A percentile compares a stretch with the other conserved stretches of the same genome.
phyloP scores from a whole-genome alignment of 2,329 filamentous ascomycete species.

The Exutisphaerella laricina region DNA sequence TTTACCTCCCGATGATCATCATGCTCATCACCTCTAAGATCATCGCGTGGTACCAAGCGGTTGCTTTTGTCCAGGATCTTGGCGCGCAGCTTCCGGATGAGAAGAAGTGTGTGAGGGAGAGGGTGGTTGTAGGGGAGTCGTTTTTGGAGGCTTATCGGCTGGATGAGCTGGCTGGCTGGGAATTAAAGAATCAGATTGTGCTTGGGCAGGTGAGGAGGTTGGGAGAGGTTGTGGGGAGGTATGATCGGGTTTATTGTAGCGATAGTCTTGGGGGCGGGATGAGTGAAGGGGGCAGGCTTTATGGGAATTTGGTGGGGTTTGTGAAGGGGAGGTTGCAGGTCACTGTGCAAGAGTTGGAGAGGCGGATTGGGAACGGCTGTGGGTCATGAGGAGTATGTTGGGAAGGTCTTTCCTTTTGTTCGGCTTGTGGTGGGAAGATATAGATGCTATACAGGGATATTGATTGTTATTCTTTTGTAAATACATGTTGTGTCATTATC shows the following conservation, averaged over 20 bases:
- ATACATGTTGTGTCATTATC: no score
- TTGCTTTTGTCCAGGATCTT: slow-evolving; percentile 14
- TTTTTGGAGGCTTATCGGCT: slow-evolving; percentile 13
- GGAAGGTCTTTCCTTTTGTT: no score
- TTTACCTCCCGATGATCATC: slow-evolving; percentile 14
- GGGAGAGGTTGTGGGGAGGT: slow-evolving; percentile 10
- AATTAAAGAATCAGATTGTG: slow-evolving; percentile 18
- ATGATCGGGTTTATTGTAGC: slow-evolving; percentile 8
- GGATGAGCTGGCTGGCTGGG: slow-evolving; percentile 14
- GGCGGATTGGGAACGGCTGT: neutral
- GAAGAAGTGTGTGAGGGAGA: slow-evolving; percentile 6
- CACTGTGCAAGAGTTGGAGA: slow-evolving; percentile 13
- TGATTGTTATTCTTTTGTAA: neutral
- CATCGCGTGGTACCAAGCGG: slow-evolving; percentile 16
- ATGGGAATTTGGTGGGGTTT: slow-evolving; percentile 8
- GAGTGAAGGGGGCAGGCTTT: slow-evolving; percentile 7
- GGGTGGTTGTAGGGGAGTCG: slow-evolving; percentile 15
- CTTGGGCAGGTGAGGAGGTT: slow-evolving; percentile 17
- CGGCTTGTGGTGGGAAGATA: neutral
- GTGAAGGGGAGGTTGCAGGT: slow-evolving; percentile 13
- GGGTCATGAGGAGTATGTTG: no score
- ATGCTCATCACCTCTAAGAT: slow-evolving; percentile 15
- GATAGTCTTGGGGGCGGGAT: slow-evolving; percentile 2
- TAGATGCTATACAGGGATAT: neutral
- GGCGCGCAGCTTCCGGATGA: slow-evolving; percentile 4